Percentiles rank a stretch among this genome's conserved stretches.
Evolutionary conservation across 345 rosid genomes (phyloP).

Genomic region (Eucalyptus guilfoylei): DNA sequence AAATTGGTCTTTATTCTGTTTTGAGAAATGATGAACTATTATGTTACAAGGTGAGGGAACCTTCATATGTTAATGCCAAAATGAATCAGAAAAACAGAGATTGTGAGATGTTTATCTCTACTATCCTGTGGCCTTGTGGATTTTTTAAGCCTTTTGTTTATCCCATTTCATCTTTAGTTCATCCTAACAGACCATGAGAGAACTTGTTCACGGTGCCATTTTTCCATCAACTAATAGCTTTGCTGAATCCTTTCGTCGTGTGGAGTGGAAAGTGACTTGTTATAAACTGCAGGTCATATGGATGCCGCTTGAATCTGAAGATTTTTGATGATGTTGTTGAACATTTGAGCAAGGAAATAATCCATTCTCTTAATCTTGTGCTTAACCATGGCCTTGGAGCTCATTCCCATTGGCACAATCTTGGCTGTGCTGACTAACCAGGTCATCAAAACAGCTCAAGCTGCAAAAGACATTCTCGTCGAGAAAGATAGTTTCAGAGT

Average conservation of each 20-base stretch:
- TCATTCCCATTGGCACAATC: slow-evolving; percentile 55
- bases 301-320: neutral
- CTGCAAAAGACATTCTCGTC: slow-evolving; percentile 48
- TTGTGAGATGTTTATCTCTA: neutral
- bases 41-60: neutral
- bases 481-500: slow-evolving; percentile 63
- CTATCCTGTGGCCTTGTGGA: neutral
- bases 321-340: neutral
- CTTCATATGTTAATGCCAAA: neutral
- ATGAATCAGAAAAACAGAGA: neutral
- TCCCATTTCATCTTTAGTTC: neutral
- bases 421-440: slow-evolving; percentile 47
- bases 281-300: neutral
- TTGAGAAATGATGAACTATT: neutral
- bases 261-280: neutral
- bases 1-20: neutral
- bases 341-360: neutral
- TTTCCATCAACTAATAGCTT: neutral
- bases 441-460: slow-evolving; percentile 61
- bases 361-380: neutral
- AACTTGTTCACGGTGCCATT: neutral
- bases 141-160: neutral
- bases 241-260: neutral
- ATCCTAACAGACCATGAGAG: neutral
- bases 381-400: slow-evolving; percentile 36